These are phyloP conservation scores for Chrysosporium keratinophilum DNA, from an alignment of 2,329 filamentous ascomycete species.

Conservation along the genomic window DNA sequence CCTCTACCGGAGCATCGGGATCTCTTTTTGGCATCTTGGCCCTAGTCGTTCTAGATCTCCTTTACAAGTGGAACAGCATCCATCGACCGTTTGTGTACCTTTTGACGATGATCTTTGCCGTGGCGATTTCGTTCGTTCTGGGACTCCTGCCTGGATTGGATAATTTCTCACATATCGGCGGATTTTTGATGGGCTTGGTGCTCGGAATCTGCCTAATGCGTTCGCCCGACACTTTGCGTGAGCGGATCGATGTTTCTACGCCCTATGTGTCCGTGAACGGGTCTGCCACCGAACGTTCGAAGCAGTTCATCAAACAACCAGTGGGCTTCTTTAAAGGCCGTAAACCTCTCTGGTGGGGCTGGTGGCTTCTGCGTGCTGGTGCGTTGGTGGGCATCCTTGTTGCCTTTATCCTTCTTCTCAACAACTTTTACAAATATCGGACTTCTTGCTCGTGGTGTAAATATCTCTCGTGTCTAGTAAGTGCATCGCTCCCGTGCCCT, in stretches of 20 bases:
- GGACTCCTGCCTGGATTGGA: conserved; percentile 86
- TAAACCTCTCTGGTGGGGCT: conserved; percentile 91
- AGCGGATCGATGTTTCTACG: conserved; percentile 57
- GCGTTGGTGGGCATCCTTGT: conserved; percentile 71
- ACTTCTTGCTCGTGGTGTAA: conserved; percentile 85
- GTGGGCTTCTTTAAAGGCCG: conserved; percentile 55
- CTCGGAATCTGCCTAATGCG: conserved; percentile 80
- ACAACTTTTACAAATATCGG: conserved; percentile 77
- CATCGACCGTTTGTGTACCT: conserved; percentile 68
- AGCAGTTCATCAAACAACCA: conserved; percentile 51
- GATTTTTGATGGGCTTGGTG: conserved; percentile 82
- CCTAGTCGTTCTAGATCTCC: conserved; percentile 72
- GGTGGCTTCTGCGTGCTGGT: conserved; percentile 79
- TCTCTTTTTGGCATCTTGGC: conserved; percentile 86
- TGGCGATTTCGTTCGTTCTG: conserved; percentile 81
- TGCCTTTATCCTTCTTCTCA: conserved; percentile 73
- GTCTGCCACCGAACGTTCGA: conserved; percentile 38
- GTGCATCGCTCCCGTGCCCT: conserved; percentile 32
- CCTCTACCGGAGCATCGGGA: conserved; percentile 82
- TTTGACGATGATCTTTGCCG: conserved; percentile 74
- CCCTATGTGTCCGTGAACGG: conserved; percentile 60
- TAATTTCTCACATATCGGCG: conserved; percentile 96
- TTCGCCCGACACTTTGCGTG: conserved; percentile 69
- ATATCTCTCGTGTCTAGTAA: conserved; percentile 83
- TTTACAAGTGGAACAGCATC: conserved; percentile 85